A percentile compares a stretch with the other conserved stretches of the same genome.
phyloP scores from a whole-genome alignment of 768 basidiomycete species.

The Tulasnella sp. region DNA sequence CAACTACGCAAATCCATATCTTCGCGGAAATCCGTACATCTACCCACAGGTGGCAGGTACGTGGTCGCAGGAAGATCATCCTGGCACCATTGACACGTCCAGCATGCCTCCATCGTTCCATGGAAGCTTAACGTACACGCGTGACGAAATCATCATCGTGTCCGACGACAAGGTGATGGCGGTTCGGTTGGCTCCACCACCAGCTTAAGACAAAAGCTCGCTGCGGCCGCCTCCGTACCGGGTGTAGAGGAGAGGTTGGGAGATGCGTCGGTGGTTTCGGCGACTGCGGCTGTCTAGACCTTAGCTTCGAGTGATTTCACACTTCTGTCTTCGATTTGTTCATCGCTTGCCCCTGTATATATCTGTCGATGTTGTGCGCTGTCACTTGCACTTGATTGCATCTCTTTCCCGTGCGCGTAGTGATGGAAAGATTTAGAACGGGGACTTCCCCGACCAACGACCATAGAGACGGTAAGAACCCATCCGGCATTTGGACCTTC shows the following conservation, averaged over 20 bases:
- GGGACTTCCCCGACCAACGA: too few species aligned
- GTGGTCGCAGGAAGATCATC: neutral
- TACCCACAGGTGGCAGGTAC: constrained; percentile 8
- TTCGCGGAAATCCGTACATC: constrained; percentile 27
- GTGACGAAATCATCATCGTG: constrained; percentile 79
- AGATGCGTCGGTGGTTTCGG: neutral
- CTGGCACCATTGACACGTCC: too few species aligned
- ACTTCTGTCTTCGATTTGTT: too few species aligned
- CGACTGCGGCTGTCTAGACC: neutral
- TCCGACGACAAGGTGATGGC: constrained; percentile 85
- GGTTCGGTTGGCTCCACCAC: constrained; percentile 54
- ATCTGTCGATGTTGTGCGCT: too few species aligned
- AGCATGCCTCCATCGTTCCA: constrained; percentile 47
- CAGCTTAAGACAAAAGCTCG: neutral
- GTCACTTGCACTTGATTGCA: too few species aligned
- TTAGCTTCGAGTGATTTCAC: too few species aligned
- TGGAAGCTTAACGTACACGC: constrained; percentile 47
- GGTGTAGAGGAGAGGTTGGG: neutral
- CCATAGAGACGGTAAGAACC: too few species aligned
- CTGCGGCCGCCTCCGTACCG: constrained; percentile 4
- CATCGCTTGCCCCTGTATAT: too few species aligned
- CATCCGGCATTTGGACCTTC: too few species aligned
- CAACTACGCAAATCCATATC: constrained; percentile 10
- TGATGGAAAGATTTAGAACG: too few species aligned
- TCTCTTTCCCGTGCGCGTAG: too few species aligned